Percentiles rank a stretch among this genome's conserved stretches.
These are phyloP conservation scores for Syzygium oleosum DNA, from an alignment of 345 rosid species.

Conservation along the genomic window DNA sequence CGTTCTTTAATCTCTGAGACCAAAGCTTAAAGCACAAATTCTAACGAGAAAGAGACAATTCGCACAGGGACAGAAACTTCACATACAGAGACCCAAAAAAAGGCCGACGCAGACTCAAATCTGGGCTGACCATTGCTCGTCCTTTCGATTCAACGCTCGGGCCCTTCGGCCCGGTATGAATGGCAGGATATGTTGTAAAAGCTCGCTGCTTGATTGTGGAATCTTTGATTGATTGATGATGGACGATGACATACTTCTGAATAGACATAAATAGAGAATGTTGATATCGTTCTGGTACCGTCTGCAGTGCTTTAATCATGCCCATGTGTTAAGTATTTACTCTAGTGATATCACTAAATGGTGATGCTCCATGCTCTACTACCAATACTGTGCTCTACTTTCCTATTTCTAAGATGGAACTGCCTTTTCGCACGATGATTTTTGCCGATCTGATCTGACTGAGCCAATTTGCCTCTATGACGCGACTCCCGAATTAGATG, in stretches of 20 bases:
- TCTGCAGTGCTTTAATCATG: background rate
- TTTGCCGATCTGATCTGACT: background rate
- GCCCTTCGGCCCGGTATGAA: background rate
- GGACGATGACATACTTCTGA: background rate
- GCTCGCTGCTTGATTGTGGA: background rate
- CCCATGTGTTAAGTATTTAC: background rate
- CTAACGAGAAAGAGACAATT: background rate
- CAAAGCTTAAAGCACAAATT: background rate
- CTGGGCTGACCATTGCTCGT: background rate
- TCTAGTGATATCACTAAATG: background rate
- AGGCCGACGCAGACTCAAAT: background rate
- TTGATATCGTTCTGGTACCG: background rate
- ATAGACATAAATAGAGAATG: background rate
- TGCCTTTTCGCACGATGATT: background rate
- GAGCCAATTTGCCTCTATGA: rapidly evolving
- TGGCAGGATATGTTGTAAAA: background rate
- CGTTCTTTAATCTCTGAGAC: background rate
- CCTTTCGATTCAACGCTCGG: background rate
- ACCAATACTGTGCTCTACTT: background rate
- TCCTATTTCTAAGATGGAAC: background rate
- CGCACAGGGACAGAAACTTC: background rate
- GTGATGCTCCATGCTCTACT: background rate
- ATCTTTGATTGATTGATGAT: background rate
- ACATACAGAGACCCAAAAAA: background rate
- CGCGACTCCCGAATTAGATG: background rate